Evolutionary conservation across 2,329 filamentous ascomycete genomes (phyloP).

Genomic region (Monosporascus sp.): DNA sequence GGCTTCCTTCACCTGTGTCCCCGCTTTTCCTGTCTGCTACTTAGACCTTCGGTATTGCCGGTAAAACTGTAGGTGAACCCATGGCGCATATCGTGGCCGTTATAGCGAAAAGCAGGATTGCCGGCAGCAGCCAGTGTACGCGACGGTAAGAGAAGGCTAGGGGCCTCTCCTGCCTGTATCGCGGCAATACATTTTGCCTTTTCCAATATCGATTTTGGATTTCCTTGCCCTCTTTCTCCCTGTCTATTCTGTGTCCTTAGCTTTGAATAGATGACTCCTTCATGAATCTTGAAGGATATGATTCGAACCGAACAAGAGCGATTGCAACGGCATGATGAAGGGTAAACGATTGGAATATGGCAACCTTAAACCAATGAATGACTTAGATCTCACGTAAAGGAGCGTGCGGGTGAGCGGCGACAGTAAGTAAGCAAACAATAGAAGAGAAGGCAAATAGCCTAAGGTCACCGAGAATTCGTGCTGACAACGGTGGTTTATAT

Average conservation of each 20-base stretch:
- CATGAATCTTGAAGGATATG: too few species aligned
- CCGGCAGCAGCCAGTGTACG: conserved; percentile 10
- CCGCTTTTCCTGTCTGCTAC: background rate
- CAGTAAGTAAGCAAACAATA: too few species aligned
- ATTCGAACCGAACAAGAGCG: too few species aligned
- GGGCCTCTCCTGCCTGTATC: conserved; percentile 2
- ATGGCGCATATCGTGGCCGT: background rate
- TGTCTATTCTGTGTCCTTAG: background rate
- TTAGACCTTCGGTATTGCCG: conserved; percentile 1
- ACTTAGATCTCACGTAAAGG: too few species aligned
- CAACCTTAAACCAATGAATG: too few species aligned
- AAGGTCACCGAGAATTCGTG: too few species aligned
- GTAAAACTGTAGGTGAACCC: background rate
- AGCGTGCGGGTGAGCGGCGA: too few species aligned
- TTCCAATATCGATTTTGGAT: background rate
- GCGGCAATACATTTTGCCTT: background rate
- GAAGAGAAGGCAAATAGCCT: too few species aligned
- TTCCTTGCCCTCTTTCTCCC: background rate
- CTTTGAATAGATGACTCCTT: too few species aligned
- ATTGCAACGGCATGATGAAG: too few species aligned
- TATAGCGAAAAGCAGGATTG: conserved; percentile 5
- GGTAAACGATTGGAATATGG: too few species aligned
- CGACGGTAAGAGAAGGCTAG: conserved; percentile 9
- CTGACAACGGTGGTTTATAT: too few species aligned
- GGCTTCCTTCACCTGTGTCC: background rate